These are phyloP conservation scores for Fusarium austroafricanum DNA, from an alignment of 2,329 filamentous ascomycete species.

Conservation along the genomic window DNA sequence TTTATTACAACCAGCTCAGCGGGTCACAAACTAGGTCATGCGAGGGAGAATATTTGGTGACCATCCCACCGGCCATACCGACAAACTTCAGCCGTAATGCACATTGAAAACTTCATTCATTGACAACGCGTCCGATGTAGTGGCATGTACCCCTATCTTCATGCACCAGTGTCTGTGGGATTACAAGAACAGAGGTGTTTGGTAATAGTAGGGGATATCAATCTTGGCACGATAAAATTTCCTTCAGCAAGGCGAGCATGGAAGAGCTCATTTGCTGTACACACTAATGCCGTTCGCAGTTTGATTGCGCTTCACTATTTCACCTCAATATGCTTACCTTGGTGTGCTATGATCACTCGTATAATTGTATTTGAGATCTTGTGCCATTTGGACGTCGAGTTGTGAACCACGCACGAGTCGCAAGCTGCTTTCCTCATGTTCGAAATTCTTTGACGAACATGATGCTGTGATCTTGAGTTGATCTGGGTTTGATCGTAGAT, in stretches of 20 bases:
- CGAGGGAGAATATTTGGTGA: constrained; percentile 3
- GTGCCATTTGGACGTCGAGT: constrained; percentile 12
- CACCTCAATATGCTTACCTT: constrained; percentile 29
- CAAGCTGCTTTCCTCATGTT: constrained; percentile 4
- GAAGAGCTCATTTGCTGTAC: constrained; percentile 67
- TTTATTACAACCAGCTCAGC: neutral
- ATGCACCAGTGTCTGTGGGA: constrained; percentile 63
- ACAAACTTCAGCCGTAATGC: neutral
- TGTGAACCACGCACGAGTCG: constrained; percentile 14
- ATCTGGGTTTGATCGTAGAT: neutral
- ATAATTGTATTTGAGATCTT: constrained; percentile 33
- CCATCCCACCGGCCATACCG: neutral
- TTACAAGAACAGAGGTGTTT: constrained; percentile 62
- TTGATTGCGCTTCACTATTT: constrained; percentile 36
- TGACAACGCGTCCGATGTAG: neutral
- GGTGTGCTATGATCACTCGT: constrained; percentile 11
- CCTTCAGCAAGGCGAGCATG: constrained; percentile 68
- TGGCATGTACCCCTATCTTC: constrained; percentile 60
- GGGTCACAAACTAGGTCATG: neutral
- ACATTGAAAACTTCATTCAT: neutral
- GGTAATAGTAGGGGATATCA: constrained; percentile 65
- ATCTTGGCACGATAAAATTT: constrained; percentile 67
- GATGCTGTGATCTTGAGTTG: constrained; percentile 8
- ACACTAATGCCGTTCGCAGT: constrained; percentile 65
- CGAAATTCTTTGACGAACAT: neutral